Conservation (phyloP, 2,329 filamentous ascomycete species). For the Neofusicoccum kwambonambiense region DNA sequence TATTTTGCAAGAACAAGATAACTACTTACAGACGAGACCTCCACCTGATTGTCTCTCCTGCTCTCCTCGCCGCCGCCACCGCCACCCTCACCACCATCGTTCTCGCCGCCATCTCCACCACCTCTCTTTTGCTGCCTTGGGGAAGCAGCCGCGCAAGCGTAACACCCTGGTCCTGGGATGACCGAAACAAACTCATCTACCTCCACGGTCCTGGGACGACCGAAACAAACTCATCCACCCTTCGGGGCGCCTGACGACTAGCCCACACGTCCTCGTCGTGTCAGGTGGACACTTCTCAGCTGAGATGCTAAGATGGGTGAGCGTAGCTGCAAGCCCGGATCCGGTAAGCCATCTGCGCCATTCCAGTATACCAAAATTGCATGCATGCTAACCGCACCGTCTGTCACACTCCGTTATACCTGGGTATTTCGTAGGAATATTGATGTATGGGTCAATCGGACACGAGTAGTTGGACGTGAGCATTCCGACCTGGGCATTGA, state of each 20-base stretch:
- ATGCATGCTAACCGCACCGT: too few relatives aligned
- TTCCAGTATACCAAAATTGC: too few relatives aligned
- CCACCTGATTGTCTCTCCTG: neutral
- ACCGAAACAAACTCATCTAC: too few relatives aligned
- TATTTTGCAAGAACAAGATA: neutral
- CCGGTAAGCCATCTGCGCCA: neutral
- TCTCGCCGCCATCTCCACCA: neutral
- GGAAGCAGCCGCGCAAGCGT: too few relatives aligned
- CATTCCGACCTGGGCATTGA: too few relatives aligned
- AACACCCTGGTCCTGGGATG: too few relatives aligned
- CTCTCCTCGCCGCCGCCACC: neutral
- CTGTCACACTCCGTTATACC: too few relatives aligned
- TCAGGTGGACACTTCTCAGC: neutral
- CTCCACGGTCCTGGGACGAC: too few relatives aligned
- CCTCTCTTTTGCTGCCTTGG: neutral
- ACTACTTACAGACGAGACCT: neutral
- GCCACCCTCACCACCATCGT: neutral
- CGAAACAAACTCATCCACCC: too few relatives aligned
- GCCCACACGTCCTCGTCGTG: slow-evolving; percentile 11
- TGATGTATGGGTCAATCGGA: too few relatives aligned
- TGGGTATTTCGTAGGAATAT: too few relatives aligned
- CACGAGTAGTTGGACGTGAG: too few relatives aligned
- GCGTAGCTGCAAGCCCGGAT: neutral
- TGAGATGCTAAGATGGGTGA: slow-evolving; percentile 2
- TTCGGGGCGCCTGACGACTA: neutral